phyloP scores from a whole-genome alignment of 1,284 basidiomycete species.

The Tetrapyrgos nigripes region DNA sequence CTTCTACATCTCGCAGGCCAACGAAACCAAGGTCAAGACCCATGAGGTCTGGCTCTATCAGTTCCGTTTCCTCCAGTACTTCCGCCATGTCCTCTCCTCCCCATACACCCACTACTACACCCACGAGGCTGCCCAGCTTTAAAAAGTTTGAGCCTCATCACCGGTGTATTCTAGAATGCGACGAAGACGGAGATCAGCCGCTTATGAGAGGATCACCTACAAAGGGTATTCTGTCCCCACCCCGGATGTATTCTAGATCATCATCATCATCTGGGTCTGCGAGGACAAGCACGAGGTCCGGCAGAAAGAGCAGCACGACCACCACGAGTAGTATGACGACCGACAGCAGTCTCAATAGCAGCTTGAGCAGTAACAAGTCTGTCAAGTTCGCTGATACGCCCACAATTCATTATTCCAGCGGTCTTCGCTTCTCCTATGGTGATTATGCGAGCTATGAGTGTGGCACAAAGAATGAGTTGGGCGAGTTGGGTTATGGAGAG shows the following conservation, averaged over 20 bases:
- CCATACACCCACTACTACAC: conserved; percentile 3
- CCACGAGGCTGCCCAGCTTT: conserved; percentile 3
- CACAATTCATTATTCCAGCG: conserved; percentile 49
- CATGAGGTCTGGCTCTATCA: neutral
- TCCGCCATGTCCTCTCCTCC: conserved; percentile 5
- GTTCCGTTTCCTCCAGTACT: neutral
- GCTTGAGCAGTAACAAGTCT: conserved; percentile 43
- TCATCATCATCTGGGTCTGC: neutral
- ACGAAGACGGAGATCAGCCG: conserved; percentile 10
- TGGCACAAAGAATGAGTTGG: neutral
- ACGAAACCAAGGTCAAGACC: neutral
- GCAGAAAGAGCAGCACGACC: neutral
- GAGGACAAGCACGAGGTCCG: conserved; percentile 1
- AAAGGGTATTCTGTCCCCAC: conserved; percentile 12
- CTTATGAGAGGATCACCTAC: conserved; percentile 5
- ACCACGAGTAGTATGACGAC: neutral
- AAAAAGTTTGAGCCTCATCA: conserved; percentile 20
- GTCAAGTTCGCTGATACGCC: conserved; percentile 58
- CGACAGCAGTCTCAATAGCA: neutral
- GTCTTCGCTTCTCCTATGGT: conserved; percentile 19
- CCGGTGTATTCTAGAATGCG: conserved; percentile 14
- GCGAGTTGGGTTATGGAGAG: neutral
- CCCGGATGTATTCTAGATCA: neutral
- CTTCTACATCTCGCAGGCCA: neutral
- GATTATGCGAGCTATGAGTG: neutral